Evolutionary conservation across 2,329 filamentous ascomycete species (phyloP).

Genomic region (Ascosphaera apis): DNA sequence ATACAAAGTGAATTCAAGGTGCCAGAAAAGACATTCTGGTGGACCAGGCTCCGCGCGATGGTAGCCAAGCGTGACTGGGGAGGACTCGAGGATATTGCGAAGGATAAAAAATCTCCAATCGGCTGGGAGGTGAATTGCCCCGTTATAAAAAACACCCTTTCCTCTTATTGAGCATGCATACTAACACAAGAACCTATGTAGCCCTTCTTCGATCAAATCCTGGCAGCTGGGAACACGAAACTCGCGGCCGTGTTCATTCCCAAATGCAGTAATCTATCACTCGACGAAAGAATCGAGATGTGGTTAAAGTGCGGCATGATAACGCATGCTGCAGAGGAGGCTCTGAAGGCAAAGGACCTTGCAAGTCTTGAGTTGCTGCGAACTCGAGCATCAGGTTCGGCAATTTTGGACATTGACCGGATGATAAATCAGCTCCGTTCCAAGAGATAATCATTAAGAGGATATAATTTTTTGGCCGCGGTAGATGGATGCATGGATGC

Average conservation of each 20-base stretch:
- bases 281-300: slow-evolving; percentile 59
- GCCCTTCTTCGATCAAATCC: slow-evolving; percentile 77
- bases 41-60: slow-evolving; percentile 63
- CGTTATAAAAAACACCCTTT: slow-evolving; percentile 1
- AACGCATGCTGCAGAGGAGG: slow-evolving; percentile 76
- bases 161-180: background rate
- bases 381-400: slow-evolving; percentile 46
- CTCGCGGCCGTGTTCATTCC: slow-evolving; percentile 65
- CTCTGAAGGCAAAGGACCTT: slow-evolving; percentile 56
- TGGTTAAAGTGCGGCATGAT: slow-evolving; percentile 90
- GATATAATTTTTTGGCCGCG: too few relatives aligned
- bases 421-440: slow-evolving; percentile 35
- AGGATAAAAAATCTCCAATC: slow-evolving; percentile 63
- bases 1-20: slow-evolving; percentile 84
- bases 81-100: slow-evolving; percentile 66
- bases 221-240: slow-evolving; percentile 74
- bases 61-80: slow-evolving; percentile 81
- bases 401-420: slow-evolving; percentile 60
- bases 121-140: slow-evolving; percentile 61
- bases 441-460: slow-evolving; percentile 21
- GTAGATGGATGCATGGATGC: too few relatives aligned
- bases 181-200: slow-evolving; percentile 19
- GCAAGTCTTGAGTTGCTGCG: slow-evolving; percentile 52
- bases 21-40: slow-evolving; percentile 73
- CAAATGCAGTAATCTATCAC: slow-evolving; percentile 54